Conservation (phyloP, 495 filamentous ascomycete species). For the Lepidopterella palustris region DNA sequence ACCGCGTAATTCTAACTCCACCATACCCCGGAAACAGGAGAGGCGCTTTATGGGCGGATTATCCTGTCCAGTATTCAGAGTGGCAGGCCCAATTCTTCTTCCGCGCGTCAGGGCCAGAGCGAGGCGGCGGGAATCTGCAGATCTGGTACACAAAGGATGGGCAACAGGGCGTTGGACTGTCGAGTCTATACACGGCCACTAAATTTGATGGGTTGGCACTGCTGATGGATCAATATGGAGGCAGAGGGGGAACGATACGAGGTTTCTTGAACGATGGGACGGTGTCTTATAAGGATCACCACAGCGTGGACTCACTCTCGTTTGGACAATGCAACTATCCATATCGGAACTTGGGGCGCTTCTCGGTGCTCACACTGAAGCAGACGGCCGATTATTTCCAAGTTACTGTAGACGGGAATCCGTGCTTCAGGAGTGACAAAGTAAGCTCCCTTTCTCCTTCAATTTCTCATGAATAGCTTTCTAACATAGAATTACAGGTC, state of each 20-base stretch:
- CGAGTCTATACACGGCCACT: conserved; percentile 74
- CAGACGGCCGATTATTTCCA: conserved; percentile 59
- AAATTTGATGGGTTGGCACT: conserved; percentile 83
- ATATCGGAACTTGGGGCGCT: conserved; percentile 86
- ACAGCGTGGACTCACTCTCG: conserved; percentile 73
- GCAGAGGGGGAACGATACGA: conserved; percentile 62
- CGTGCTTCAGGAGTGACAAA: conserved; percentile 79
- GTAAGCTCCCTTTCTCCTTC: conserved; percentile 34
- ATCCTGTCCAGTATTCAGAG: conserved; percentile 34
- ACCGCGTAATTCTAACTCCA: conserved; percentile 88
- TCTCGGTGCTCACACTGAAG: conserved; percentile 67
- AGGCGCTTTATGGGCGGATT: conserved; percentile 74
- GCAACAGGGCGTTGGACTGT: conserved; percentile 53
- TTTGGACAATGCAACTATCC: conserved; percentile 89
- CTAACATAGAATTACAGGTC: conserved; percentile 43
- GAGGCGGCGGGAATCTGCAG: conserved; percentile 82
- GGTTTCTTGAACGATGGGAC: conserved; percentile 92
- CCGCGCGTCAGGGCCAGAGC: conserved; percentile 76
- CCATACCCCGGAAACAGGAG: conserved; percentile 78
- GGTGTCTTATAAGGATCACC: conserved; percentile 70
- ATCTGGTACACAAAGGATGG: conserved; percentile 85
- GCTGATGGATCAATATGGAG: conserved; percentile 81
- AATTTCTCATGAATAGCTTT: background rate
- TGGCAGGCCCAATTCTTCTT: conserved; percentile 85
- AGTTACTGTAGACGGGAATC: conserved; percentile 72